Conservation (phyloP, 352 stramenopile species). For the Pythium scleroteichum region DNA sequence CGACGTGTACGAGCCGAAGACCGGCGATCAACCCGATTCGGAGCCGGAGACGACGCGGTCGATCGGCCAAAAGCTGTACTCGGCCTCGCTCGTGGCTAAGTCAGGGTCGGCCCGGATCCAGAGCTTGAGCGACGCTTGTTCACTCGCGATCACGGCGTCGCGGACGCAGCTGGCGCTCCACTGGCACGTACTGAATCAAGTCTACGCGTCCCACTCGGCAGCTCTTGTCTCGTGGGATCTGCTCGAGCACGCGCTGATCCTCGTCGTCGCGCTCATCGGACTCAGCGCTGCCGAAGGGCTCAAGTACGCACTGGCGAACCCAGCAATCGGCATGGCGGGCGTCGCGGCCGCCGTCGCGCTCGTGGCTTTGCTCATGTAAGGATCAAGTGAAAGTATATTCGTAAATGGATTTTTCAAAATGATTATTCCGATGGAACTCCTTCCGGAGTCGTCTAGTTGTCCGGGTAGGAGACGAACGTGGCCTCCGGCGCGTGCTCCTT, state of each 20-base stretch:
- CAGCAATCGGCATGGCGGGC: background rate
- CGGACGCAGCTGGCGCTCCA: constrained; percentile 5
- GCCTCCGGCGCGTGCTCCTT: constrained; percentile 1
- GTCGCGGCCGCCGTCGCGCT: no score
- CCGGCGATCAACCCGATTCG: background rate
- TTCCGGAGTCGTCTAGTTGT: background rate
- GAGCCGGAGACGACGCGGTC: constrained; percentile 1
- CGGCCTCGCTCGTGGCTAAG: background rate
- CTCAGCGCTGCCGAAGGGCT: background rate
- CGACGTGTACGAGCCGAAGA: constrained; percentile 1
- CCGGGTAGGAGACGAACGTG: constrained; percentile 7
- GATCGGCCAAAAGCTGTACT: constrained; percentile 9
- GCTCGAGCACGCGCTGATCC: constrained; percentile 3
- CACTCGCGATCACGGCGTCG: constrained; percentile 4
- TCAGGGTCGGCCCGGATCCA: background rate
- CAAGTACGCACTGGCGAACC: background rate
- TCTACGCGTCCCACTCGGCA: background rate
- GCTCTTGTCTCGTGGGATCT: constrained; percentile 8
- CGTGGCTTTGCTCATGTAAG: no score
- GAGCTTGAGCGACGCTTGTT: background rate
- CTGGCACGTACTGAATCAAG: constrained; percentile 3
- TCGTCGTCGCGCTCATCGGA: constrained; percentile 2
- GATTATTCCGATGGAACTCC: no score
- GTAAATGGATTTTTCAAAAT: no score
- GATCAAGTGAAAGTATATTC: no score